These are phyloP conservation scores for Hypoxylon sp. DNA, from an alignment of 2,329 filamentous ascomycete genomes.

Conservation along the genomic window DNA sequence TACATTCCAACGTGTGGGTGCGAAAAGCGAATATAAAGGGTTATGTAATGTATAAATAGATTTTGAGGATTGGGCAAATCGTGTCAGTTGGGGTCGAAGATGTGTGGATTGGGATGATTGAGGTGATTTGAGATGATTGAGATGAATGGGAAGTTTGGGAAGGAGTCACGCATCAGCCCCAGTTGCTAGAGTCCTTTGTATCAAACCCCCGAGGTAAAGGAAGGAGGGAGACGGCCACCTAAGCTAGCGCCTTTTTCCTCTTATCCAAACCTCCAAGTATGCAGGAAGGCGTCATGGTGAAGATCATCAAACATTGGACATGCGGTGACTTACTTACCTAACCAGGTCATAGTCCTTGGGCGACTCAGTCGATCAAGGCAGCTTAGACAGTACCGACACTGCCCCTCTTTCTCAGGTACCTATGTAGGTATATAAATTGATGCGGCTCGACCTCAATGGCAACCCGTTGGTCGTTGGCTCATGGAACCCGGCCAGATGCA, in stretches of 20 bases:
- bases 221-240: conserved; percentile 6
- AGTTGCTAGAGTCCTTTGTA: conserved; percentile 21
- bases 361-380: conserved; percentile 13
- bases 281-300: conserved; percentile 21
- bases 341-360: conserved; percentile 41
- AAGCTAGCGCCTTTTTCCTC: conserved; percentile 21
- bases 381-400: conserved; percentile 18
- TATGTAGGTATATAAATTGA: conserved; percentile 31
- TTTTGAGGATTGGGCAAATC: conserved; percentile 17
- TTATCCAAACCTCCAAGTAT: conserved; percentile 14
- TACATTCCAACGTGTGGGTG: conserved; percentile 23
- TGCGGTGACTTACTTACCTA: conserved; percentile 36
- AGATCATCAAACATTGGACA: conserved; percentile 12
- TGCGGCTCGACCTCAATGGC: conserved; percentile 27
- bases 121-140: neutral
- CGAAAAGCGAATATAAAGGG: neutral
- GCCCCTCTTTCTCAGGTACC: conserved; percentile 10
- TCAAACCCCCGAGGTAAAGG: conserved; percentile 12
- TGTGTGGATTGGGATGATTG: conserved; percentile 2
- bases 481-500: conserved; percentile 17
- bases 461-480: conserved; percentile 18
- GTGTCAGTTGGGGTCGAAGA: conserved; percentile 7
- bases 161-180: conserved; percentile 11
- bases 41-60: neutral
- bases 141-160: neutral